Percentiles rank a stretch among this genome's conserved stretches.
These are phyloP conservation scores for Cordyceps militaris DNA, from an alignment of 2,329 filamentous ascomycete species.

Conservation along the genomic window DNA sequence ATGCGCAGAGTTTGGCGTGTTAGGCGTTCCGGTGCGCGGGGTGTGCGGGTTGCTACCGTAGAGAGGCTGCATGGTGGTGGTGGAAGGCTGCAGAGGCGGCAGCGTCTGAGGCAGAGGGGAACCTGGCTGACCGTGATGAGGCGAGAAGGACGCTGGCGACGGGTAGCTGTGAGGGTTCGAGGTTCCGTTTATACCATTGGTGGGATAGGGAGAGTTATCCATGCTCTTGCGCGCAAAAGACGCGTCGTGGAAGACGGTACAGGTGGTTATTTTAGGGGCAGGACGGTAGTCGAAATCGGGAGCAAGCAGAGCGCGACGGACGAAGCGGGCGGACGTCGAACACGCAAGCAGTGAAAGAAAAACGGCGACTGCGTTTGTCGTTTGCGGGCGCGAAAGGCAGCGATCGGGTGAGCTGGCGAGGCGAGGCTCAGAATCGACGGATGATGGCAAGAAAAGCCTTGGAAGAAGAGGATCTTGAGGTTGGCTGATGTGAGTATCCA, in stretches of 20 bases:
- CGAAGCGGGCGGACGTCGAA: constrained; percentile 3
- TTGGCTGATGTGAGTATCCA: constrained; percentile 9
- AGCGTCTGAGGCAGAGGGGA: constrained; percentile 46
- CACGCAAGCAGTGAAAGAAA: not conserved
- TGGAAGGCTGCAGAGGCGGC: constrained; percentile 46
- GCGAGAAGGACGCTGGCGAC: constrained; percentile 44
- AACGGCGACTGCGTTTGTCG: not conserved
- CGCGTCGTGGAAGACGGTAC: constrained; percentile 24
- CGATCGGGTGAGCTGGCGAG: not conserved
- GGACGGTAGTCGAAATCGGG: constrained; percentile 9
- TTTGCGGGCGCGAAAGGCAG: not conserved
- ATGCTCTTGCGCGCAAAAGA: constrained; percentile 37
- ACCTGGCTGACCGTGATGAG: constrained; percentile 43
- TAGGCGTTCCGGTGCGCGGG: constrained; percentile 56
- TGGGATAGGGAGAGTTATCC: constrained; percentile 48
- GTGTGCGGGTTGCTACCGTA: constrained; percentile 56
- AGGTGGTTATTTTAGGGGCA: constrained; percentile 16
- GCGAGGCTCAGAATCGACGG: not conserved
- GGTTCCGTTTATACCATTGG: constrained; percentile 50
- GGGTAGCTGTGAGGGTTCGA: constrained; percentile 42
- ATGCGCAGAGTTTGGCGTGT: constrained; percentile 49
- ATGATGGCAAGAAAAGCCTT: not conserved
- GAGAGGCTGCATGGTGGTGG: constrained; percentile 34
- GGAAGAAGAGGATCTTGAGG: constrained; percentile 7
- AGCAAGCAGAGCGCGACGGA: not conserved